phyloP scores from a whole-genome alignment of 495 filamentous ascomycete species.

The Haplographium delicatum region DNA sequence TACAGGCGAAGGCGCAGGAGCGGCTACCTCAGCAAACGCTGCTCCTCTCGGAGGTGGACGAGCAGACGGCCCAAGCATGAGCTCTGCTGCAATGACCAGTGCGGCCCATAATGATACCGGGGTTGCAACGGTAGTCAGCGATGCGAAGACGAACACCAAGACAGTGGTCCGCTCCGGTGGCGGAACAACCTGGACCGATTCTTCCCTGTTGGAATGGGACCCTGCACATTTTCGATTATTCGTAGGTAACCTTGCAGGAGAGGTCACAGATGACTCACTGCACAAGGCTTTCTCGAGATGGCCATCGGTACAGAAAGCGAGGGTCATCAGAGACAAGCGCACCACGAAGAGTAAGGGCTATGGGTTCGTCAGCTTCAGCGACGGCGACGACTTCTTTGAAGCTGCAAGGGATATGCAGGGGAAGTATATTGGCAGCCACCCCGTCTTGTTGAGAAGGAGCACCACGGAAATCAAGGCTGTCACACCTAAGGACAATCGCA shows the following conservation, averaged over 20 bases:
- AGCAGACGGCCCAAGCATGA: constrained; percentile 24
- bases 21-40: constrained; percentile 41
- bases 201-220: constrained; percentile 88
- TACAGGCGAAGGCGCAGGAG: constrained; percentile 17
- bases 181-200: constrained; percentile 84
- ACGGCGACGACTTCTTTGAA: constrained; percentile 91
- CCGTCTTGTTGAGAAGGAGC: constrained; percentile 76
- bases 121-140: constrained; percentile 39
- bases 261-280: constrained; percentile 93
- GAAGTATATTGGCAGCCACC: constrained; percentile 98
- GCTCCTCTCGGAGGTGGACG: constrained; percentile 36
- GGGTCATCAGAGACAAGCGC: constrained; percentile 92
- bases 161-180: constrained; percentile 86
- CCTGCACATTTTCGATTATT: constrained; percentile 91
- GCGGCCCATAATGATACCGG: constrained; percentile 38
- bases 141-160: constrained; percentile 44
- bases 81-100: constrained; percentile 30
- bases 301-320: constrained; percentile 81
- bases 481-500: constrained; percentile 38
- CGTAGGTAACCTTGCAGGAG: constrained; percentile 95
- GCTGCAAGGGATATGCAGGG: constrained; percentile 97
- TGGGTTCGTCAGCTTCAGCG: constrained; percentile 92
- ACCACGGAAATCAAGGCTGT: constrained; percentile 84
- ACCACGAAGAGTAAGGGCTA: constrained; percentile 94
- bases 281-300: constrained; percentile 90